phyloP scores from a whole-genome alignment of 1,284 basidiomycete species.

The Pterula multifida region DNA sequence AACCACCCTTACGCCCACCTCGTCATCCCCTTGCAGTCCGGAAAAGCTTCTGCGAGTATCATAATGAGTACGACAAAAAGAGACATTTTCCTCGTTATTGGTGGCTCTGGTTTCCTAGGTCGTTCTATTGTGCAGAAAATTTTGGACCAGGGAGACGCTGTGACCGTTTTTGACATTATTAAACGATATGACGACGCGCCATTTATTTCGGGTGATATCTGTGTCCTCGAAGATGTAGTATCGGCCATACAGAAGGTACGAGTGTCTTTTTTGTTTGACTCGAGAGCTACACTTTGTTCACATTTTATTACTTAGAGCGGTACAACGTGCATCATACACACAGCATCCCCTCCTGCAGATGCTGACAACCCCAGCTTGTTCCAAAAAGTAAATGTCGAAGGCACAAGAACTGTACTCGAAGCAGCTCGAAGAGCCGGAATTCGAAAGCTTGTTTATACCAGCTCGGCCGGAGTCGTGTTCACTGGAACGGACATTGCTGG shows the following conservation, averaged over 20 bases:
- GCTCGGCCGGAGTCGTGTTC: constrained; percentile 3
- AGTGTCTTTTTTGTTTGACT: neutral
- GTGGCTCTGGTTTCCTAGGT: constrained; percentile 47
- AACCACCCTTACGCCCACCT: too few relatives aligned
- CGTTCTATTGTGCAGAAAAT: constrained; percentile 40
- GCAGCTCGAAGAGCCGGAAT: neutral
- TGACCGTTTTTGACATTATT: constrained; percentile 43
- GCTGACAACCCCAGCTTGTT: constrained; percentile 2
- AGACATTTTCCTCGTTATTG: constrained; percentile 30
- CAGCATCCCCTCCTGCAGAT: constrained; percentile 3
- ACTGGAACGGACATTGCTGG: constrained; percentile 1
- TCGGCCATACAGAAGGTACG: constrained; percentile 16
- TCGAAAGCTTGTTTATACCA: constrained; percentile 1
- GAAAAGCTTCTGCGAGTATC: neutral
- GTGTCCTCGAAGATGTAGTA: constrained; percentile 29
- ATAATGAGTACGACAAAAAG: neutral
- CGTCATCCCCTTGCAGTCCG: too few relatives aligned
- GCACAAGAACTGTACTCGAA: constrained; percentile 2
- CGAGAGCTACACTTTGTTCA: constrained; percentile 4
- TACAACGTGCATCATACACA: constrained; percentile 5
- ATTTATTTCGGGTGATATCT: constrained; percentile 40
- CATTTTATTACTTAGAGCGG: neutral
- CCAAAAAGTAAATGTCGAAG: constrained; percentile 5
- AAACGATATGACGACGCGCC: constrained; percentile 37
- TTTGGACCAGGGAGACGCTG: constrained; percentile 32